Evolutionary conservation across 345 rosid genomes (phyloP).

Genomic region (Euphorbia lathyris): DNA sequence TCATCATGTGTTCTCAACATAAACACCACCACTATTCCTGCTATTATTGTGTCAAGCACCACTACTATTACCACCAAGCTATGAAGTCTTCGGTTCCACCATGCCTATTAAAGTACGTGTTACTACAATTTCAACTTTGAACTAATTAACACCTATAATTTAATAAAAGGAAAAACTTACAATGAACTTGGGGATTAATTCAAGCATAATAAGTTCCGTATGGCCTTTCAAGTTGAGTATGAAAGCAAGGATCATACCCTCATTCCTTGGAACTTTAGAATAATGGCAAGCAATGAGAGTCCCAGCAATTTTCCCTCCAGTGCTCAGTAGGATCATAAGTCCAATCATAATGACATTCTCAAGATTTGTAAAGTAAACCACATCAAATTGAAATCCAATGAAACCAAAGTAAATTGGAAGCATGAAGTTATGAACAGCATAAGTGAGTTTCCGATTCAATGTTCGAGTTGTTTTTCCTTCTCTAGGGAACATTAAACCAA

Average conservation of each 20-base stretch:
- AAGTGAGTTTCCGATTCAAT: slow-evolving; percentile 52
- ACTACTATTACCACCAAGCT: slow-evolving; percentile 48
- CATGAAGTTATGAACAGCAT: slow-evolving; percentile 62
- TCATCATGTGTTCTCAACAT: slow-evolving; percentile 40
- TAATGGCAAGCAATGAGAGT: slow-evolving; percentile 51
- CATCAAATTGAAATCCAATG: slow-evolving; percentile 65
- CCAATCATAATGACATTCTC: slow-evolving; percentile 19
- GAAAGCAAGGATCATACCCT: slow-evolving; percentile 49
- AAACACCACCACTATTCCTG: slow-evolving; percentile 48
- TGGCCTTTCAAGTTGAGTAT: slow-evolving; percentile 72
- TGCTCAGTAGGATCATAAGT: slow-evolving; percentile 39
- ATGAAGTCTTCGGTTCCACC: slow-evolving; percentile 43
- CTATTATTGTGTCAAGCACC: slow-evolving; percentile 54
- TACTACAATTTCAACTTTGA: too few relatives aligned
- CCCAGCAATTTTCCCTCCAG: slow-evolving; percentile 51
- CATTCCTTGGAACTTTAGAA: slow-evolving; percentile 50
- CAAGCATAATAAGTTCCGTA: slow-evolving; percentile 52
- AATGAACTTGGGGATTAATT: slow-evolving; percentile 12
- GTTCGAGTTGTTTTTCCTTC: slow-evolving; percentile 82
- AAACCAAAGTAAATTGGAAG: slow-evolving; percentile 83
- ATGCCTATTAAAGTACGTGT: too few relatives aligned
- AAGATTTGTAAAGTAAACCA: neutral
- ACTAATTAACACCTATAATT: too few relatives aligned
- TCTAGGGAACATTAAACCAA: slow-evolving; percentile 76
- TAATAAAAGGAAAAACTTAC: slow-evolving; percentile 13